A percentile compares a stretch with the other conserved stretches of the same genome.
These are phyloP conservation scores for Liquidambar formosana DNA, from an alignment of 164 flowering plant genomes.

Conservation along the genomic window DNA sequence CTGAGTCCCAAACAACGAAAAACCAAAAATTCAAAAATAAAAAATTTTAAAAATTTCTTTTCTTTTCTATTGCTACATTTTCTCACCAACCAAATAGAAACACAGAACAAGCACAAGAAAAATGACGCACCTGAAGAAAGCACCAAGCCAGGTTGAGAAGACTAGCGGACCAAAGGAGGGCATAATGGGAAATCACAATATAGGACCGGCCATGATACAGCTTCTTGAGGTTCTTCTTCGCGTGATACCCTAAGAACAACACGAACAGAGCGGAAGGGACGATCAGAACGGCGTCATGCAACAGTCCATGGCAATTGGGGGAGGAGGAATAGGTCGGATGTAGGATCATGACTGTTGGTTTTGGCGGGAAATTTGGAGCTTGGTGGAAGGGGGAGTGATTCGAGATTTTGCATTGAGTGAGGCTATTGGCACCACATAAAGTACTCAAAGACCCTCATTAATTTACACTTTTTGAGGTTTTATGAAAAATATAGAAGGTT, in stretches of 20 bases:
- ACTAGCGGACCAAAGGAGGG: slow-evolving; percentile 33
- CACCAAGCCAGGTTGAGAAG: slow-evolving; percentile 42
- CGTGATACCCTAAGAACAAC: slow-evolving; percentile 28
- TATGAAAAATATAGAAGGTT: too few species aligned
- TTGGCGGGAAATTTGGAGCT: slow-evolving; percentile 4
- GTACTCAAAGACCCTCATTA: too few species aligned
- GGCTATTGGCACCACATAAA: too few species aligned
- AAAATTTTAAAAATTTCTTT: too few species aligned
- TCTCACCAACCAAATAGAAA: background rate
- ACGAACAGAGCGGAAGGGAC: slow-evolving; percentile 31
- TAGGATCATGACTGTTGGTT: slow-evolving; percentile 3
- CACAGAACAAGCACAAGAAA: slow-evolving; percentile 1
- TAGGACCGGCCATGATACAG: slow-evolving; percentile 31
- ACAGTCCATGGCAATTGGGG: slow-evolving; percentile 31
- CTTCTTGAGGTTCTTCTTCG: slow-evolving; percentile 32
- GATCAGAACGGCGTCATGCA: slow-evolving; percentile 24
- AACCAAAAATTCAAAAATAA: too few species aligned
- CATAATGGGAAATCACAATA: slow-evolving; percentile 33
- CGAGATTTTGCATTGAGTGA: background rate
- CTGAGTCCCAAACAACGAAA: too few species aligned
- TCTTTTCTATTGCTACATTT: too few species aligned
- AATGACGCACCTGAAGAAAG: slow-evolving; percentile 31
- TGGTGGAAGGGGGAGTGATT: background rate
- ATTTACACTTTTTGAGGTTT: too few species aligned
- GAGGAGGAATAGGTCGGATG: background rate